These are phyloP conservation scores for Roridomyces roridus DNA, from an alignment of 768 basidiomycete species.

Conservation along the genomic window DNA sequence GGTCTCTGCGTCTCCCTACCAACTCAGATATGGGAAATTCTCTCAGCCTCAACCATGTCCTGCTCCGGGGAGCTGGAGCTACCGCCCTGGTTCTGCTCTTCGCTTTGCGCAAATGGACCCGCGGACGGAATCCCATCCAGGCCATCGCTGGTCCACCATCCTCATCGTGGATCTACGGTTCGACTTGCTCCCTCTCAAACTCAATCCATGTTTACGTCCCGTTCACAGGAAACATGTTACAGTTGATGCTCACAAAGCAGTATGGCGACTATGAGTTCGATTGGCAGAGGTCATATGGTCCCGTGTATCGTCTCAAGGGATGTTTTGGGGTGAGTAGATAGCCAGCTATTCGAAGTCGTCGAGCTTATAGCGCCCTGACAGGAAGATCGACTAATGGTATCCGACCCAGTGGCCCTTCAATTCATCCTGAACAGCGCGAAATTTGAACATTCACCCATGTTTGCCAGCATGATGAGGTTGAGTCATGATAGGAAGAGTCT, in stretches of 20 bases:
- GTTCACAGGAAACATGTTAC: neutral
- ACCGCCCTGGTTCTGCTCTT: too few relatives aligned
- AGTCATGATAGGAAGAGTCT: neutral
- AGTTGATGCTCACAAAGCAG: neutral
- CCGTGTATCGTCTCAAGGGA: neutral
- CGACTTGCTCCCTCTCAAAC: too few relatives aligned
- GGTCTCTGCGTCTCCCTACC: too few relatives aligned
- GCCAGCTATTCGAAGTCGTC: neutral
- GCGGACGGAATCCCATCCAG: too few relatives aligned
- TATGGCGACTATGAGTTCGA: constrained; percentile 1
- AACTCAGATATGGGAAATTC: too few relatives aligned
- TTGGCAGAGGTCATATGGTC: neutral
- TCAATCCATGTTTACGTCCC: too few relatives aligned
- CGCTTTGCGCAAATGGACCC: too few relatives aligned
- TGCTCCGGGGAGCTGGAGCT: too few relatives aligned
- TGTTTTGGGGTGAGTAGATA: constrained; percentile 2
- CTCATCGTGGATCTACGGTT: too few relatives aligned
- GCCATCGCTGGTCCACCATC: too few relatives aligned
- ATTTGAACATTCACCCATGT: neutral
- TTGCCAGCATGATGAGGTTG: neutral
- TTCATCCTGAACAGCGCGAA: neutral
- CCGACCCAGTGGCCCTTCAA: neutral
- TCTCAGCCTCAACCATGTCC: too few relatives aligned
- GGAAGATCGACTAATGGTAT: too few relatives aligned
- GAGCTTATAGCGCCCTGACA: neutral